Base-by-base conservation (phyloP, 108 stramenopile species). In the Conticribra weissflogii region DNA sequence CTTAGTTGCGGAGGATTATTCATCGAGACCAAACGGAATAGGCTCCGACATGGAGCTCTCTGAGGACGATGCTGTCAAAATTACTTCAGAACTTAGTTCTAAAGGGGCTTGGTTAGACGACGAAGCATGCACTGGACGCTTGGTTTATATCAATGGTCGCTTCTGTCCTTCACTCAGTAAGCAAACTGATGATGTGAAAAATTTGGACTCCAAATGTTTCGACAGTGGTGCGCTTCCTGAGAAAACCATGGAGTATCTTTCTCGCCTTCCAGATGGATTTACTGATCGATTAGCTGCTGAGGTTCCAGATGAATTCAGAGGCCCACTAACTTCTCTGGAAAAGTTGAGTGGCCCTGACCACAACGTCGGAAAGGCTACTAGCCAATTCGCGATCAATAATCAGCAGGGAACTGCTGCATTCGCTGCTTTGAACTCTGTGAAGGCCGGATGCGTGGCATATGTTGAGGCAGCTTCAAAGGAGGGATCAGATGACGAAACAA, bases 361-460 rank as follows among this genome's bases (percentile, higher is more conserved):
- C 77, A 62, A 52, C 51, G 76, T 94, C 3, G 95, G 95, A 17
- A 85, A 88, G 53, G 73, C 92, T 2, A 89, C 85, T 19, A 81
- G 83, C 25, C 92, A 96, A 74, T 90, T 91, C 76, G 89, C 91
- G 4, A 89, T 96, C 62, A 96, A 96, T 74, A 82, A 82, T 28
- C 95, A 96, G 71, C 95, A 94, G 66, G 95, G 95, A 31, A 96
- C 92, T 44, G 92, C 91, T 1, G 87, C 88, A 49, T 94, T 96
- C 85, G 89, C 91, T 12, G 95, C 95, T 19, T 59, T 96, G 62
- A 96, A 96, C 68, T 89, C 89, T 3, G 68, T 87, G 25, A 78
- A 83, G 65, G 87, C 94, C 14, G 86, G 88, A 28, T 87, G 81
- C 27, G 90, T 92, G 56, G 90, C 89, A 8, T 86, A 84, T 54